Evolutionary conservation across 768 basidiomycete species (phyloP).

Genomic region (Auricularia cornea): DNA sequence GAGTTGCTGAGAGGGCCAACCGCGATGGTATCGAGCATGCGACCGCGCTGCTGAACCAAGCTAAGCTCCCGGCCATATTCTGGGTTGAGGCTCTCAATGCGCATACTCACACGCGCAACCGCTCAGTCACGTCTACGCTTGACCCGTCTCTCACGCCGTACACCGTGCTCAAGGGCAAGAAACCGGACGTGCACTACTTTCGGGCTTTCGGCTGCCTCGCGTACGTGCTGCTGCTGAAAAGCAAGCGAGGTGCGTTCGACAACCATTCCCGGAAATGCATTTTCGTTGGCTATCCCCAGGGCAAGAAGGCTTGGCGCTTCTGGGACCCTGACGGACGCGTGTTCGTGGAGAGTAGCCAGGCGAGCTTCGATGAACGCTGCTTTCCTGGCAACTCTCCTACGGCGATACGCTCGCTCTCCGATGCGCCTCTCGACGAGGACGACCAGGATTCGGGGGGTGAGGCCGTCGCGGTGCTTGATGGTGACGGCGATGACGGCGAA

Average conservation of each 20-base stretch:
- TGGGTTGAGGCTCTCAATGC: not conserved
- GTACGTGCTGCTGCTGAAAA: conserved; percentile 10
- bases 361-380: conserved; percentile 26
- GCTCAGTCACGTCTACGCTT: conserved; percentile 3
- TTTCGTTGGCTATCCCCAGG: conserved; percentile 30
- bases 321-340: conserved; percentile 23
- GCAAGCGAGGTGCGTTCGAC: too few relatives aligned
- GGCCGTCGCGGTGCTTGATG: too few relatives aligned
- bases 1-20: not conserved
- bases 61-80: not conserved
- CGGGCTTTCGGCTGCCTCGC: conserved; percentile 18
- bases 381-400: too few relatives aligned
- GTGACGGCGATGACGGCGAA: too few relatives aligned
- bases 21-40: not conserved
- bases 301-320: conserved; percentile 27
- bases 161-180: conserved; percentile 4
- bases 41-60: not conserved
- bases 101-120: conserved; percentile 6
- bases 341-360: conserved; percentile 20
- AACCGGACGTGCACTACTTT: too few relatives aligned
- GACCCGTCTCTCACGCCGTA: conserved; percentile 8
- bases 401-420: too few relatives aligned
- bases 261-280: too few relatives aligned
- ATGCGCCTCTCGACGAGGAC: too few relatives aligned
- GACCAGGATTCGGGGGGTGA: too few relatives aligned